Percentiles rank a stretch among this genome's conserved stretches.
These are phyloP conservation scores for Antitrichia curtipendula DNA, from an alignment of 225 moss, liverwort and hornwort species.

Conservation along the genomic window DNA sequence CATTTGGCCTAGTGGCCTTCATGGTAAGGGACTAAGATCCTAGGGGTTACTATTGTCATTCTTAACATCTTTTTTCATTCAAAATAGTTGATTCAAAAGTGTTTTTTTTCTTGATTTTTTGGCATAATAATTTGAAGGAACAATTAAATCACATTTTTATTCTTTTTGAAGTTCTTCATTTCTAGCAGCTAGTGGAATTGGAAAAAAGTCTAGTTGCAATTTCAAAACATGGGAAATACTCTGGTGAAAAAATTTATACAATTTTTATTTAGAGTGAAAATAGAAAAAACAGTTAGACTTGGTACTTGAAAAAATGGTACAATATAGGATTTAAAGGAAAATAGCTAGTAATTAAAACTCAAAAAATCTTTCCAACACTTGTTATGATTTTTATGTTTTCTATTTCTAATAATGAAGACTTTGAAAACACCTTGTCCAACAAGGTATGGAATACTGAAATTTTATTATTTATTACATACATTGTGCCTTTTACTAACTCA, in stretches of 20 bases:
- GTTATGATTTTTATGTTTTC: not conserved
- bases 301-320: not conserved
- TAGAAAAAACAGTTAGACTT: not conserved
- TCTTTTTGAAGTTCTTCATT: not conserved
- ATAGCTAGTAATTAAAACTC: not conserved
- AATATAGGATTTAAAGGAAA: not conserved
- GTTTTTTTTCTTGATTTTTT: not conserved
- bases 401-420: not conserved
- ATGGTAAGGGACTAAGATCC: accelerated
- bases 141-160: not conserved
- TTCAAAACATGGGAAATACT: no score
- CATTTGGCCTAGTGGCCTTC: not conserved
- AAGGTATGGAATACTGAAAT: no score
- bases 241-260: accelerated
- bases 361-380: not conserved
- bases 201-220: accelerated
- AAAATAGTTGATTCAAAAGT: accelerated
- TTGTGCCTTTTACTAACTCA: not conserved
- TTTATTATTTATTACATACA: no score
- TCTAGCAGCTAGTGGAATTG: not conserved
- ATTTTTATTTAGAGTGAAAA: not conserved
- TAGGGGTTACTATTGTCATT: not conserved
- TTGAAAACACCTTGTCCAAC: not conserved
- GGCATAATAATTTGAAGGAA: not conserved
- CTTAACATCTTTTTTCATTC: not conserved